These are phyloP conservation scores for Tephrocybe sp. DNA, from an alignment of 768 basidiomycete genomes.

Conservation along the genomic window DNA sequence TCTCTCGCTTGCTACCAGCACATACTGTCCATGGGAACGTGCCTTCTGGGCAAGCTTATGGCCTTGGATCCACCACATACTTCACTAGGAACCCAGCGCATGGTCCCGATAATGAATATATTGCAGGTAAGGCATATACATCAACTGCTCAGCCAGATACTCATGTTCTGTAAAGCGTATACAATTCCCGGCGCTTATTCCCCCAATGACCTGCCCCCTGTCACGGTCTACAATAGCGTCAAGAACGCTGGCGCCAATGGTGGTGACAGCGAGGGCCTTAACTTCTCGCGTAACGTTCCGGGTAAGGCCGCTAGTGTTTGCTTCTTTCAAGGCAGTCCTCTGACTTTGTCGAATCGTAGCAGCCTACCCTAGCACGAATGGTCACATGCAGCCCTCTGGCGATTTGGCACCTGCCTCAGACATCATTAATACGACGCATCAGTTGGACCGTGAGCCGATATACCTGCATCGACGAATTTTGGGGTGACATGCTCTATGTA, in stretches of 20 bases:
- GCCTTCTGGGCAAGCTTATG: too few relatives aligned
- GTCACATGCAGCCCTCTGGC: neutral
- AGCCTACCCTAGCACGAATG: neutral
- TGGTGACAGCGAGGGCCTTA: neutral
- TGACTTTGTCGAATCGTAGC: neutral
- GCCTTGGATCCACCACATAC: neutral
- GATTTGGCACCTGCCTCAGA: conserved; percentile 5
- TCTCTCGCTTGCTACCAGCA: neutral
- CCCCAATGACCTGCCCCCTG: neutral
- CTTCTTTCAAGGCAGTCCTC: neutral
- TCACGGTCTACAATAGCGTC: neutral
- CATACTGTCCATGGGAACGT: too few relatives aligned
- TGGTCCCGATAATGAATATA: neutral
- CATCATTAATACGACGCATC: conserved; percentile 4
- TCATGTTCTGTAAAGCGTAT: neutral
- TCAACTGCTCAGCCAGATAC: neutral
- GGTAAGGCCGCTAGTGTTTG: neutral
- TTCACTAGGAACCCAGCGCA: neutral
- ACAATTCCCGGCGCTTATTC: neutral
- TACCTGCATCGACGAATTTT: neutral
- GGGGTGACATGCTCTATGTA: neutral
- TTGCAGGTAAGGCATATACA: neutral
- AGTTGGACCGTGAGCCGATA: conserved; percentile 2
- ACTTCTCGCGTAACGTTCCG: neutral
- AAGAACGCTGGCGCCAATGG: neutral